These are phyloP conservation scores for Candida hispaniensis DNA, from an alignment of 805 yeast species.

Conservation along the genomic window DNA sequence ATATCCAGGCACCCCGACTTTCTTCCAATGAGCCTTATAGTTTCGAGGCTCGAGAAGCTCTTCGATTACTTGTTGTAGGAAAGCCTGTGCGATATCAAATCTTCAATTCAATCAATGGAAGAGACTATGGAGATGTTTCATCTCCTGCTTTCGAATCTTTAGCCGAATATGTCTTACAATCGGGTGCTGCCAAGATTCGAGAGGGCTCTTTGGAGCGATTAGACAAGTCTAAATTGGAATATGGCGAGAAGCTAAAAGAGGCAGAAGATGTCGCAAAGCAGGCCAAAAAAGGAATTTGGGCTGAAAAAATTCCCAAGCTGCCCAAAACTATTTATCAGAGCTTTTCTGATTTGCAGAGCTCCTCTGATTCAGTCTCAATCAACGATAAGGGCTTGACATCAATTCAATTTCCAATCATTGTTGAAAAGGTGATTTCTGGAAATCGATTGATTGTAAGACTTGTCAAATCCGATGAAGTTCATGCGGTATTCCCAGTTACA, in stretches of 20 bases:
- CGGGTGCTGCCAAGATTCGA: conserved; percentile 54
- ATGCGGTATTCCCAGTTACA: conserved; percentile 47
- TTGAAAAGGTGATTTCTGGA: conserved; percentile 69
- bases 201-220: conserved; percentile 36
- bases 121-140: conserved; percentile 63
- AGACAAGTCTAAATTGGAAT: conserved; percentile 36
- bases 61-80: conserved; percentile 54
- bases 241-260: conserved; percentile 20
- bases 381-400: no score
- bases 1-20: conserved; percentile 48
- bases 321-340: conserved; percentile 14
- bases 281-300: conserved; percentile 52
- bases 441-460: conserved; percentile 62
- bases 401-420: conserved; percentile 44
- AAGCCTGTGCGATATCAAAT: conserved; percentile 51
- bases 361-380: conserved; percentile 24
- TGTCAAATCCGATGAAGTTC: conserved; percentile 34
- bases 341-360: conserved; percentile 1
- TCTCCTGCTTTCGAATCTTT: conserved; percentile 55
- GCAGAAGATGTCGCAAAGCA: conserved; percentile 40
- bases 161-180: conserved; percentile 42
- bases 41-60: conserved; percentile 49
- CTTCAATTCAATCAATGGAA: conserved; percentile 37
- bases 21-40: conserved; percentile 35
- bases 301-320: conserved; percentile 17